Evolutionary conservation across 2,329 filamentous ascomycete genomes (phyloP).

Genomic region (Phialophora verrucosa): DNA sequence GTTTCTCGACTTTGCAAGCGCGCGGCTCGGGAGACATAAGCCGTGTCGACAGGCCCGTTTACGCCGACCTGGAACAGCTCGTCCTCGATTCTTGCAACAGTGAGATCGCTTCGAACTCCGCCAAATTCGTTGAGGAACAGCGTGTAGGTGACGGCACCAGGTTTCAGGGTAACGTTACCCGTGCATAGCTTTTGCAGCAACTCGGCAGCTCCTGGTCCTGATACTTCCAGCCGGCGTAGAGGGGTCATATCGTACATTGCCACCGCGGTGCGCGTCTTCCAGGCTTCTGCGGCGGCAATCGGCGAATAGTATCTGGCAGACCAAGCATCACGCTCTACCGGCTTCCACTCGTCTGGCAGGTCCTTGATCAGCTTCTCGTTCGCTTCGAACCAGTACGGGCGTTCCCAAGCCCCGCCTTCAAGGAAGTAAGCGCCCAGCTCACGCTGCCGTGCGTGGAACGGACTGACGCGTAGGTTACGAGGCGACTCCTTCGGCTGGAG

Average conservation of each 20-base stretch:
- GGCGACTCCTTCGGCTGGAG: slow-evolving; percentile 63
- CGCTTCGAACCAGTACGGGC: slow-evolving; percentile 66
- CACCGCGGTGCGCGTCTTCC: slow-evolving; percentile 67
- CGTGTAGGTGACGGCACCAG: slow-evolving; percentile 62
- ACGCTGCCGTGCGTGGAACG: slow-evolving; percentile 61
- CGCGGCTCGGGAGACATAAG: slow-evolving; percentile 62
- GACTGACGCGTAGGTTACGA: slow-evolving; percentile 63
- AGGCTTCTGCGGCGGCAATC: slow-evolving; percentile 65
- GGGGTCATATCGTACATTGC: slow-evolving; percentile 69
- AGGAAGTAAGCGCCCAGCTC: slow-evolving; percentile 62
- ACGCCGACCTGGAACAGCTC: slow-evolving; percentile 60
- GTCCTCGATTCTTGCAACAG: slow-evolving; percentile 59
- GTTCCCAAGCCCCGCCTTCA: slow-evolving; percentile 65
- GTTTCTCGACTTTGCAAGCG: slow-evolving; percentile 52
- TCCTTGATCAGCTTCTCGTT: slow-evolving; percentile 60
- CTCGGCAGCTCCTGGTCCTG: slow-evolving; percentile 62
- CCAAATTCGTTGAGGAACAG: slow-evolving; percentile 61
- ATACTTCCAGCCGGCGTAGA: slow-evolving; percentile 63
- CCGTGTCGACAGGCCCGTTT: slow-evolving; percentile 61
- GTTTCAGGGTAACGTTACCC: slow-evolving; percentile 49
- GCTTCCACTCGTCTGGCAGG: slow-evolving; percentile 61
- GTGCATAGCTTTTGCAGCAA: slow-evolving; percentile 58
- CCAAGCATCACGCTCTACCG: slow-evolving; percentile 64
- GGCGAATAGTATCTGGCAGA: slow-evolving; percentile 63
- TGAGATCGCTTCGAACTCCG: slow-evolving; percentile 63